A percentile compares a stretch with the other conserved stretches of the same genome.
Conservation (phyloP, 2,329 filamentous ascomycete genomes). For the Sporothrix protearum region DNA sequence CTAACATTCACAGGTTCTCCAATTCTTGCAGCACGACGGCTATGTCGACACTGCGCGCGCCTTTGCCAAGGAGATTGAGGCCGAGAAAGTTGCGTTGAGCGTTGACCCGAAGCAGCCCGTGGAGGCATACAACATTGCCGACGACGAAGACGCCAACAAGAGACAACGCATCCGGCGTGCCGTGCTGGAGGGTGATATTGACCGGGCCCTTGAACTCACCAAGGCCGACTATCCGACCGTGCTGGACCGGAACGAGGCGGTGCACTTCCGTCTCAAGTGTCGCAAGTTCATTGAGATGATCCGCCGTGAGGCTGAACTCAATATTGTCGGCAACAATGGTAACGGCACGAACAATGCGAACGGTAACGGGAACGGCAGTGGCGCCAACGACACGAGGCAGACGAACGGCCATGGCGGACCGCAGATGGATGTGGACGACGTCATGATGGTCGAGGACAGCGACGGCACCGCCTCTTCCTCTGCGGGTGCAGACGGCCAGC, state of each 20-base stretch:
- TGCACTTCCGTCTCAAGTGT: constrained; percentile 83
- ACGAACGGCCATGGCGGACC: constrained; percentile 37
- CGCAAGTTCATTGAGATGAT: constrained; percentile 97
- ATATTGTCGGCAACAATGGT: constrained; percentile 45
- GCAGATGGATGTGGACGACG: constrained; percentile 55
- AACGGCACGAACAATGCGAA: neutral
- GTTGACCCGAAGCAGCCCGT: constrained; percentile 52
- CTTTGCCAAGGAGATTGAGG: constrained; percentile 76
- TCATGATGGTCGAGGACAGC: constrained; percentile 51
- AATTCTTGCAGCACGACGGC: constrained; percentile 91
- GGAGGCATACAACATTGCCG: constrained; percentile 62
- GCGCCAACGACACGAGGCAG: neutral
- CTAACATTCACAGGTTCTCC: constrained; percentile 47
- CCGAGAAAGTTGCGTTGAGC: constrained; percentile 67
- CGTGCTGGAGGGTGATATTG: constrained; percentile 88
- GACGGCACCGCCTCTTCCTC: neutral
- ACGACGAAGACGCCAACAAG: constrained; percentile 82
- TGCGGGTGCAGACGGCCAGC: constrained; percentile 29
- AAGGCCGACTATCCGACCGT: constrained; percentile 75
- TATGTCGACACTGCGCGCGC: constrained; percentile 90
- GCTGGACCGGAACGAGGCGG: constrained; percentile 72
- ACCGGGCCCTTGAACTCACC: constrained; percentile 80
- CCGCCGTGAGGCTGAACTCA: constrained; percentile 65
- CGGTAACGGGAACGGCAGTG: neutral
- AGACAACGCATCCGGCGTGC: constrained; percentile 83